Base-by-base conservation (phyloP, 2,329 filamentous ascomycete species). In the Aspergillus pseudotamarii region DNA sequence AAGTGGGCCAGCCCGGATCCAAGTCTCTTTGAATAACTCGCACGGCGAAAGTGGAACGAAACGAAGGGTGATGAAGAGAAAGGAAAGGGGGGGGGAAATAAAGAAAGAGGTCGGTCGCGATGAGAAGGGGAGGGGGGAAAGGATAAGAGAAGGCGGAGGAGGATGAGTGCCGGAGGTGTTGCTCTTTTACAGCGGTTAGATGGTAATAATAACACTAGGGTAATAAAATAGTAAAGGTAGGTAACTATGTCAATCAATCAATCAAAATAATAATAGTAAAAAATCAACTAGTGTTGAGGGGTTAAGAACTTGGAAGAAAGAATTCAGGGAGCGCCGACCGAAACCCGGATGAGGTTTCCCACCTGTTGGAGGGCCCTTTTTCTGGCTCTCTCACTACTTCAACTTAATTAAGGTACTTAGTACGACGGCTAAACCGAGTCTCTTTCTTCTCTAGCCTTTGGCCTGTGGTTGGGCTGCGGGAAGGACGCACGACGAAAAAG, bases 1-100 rank as follows among this genome's bases (percentile, higher is more conserved):
- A 73, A 75, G 71, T 73, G 73, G 76, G 71, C 76, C 75, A 75
- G 75, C 76, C 75, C 69, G 63, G 68, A 71, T 69, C 65, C 66
- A 71, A 69, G 68, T 69, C 73, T 74, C 71, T 73, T 69, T 60
- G 63, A 66, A 65, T 66, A 68, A 65, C 69, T 73, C 75, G 73
- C 72, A 73, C 74, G 75, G 75, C 74, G 76, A 75, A 74, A 73
- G 66, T 65, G 60, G 66, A 68, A 64, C 51, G 60, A 69, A 70
- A 69, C 64, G 66, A 68, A 67, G 59, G 63, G 53, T 64, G 62
- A 56, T 64, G 57, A 65, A 64, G 58, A 62, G 59, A 62, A 63
- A 65, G 34, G 10, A 50, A 67, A 41, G 16, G 30, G 30, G 30
- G 6, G n/a, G n/a, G n/a, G n/a, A 68, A 66, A 55, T 38, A 55